Evolutionary conservation across 73 alveolate genomes (phyloP).

Genomic region (Effrenium voratum): DNA sequence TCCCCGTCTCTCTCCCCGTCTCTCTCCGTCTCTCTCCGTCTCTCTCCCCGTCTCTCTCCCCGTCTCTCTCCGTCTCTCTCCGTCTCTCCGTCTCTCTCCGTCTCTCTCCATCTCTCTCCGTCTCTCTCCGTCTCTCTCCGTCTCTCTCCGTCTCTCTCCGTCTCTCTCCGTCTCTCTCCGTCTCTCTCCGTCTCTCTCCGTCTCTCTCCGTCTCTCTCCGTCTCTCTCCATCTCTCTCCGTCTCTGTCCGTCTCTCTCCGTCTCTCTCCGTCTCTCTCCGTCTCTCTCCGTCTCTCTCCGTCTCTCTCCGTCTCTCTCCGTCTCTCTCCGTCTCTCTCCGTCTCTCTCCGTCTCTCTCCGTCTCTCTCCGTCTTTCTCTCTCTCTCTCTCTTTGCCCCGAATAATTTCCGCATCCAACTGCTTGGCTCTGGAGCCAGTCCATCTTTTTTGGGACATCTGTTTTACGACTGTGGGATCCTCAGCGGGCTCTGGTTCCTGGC

Average conservation of each 20-base stretch:
- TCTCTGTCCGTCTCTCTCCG: too few relatives aligned
- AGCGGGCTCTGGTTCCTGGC: too few relatives aligned
- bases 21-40: background rate
- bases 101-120: background rate
- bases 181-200: background rate
- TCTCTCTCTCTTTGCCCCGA: too few relatives aligned
- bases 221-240: background rate
- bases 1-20: too few relatives aligned
- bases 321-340: background rate
- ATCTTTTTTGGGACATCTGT: too few relatives aligned
- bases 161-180: background rate
- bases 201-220: background rate
- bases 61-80: background rate
- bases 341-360: background rate
- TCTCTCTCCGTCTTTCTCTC: background rate
- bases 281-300: background rate
- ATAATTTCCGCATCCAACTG: too few relatives aligned
- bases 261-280: background rate
- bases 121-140: background rate
- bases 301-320: background rate
- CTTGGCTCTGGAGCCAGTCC: too few relatives aligned
- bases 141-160: background rate
- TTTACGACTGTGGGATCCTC: too few relatives aligned
- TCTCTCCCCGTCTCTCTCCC: background rate
- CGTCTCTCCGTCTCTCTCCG: background rate